A percentile compares a stretch with the other conserved stretches of the same genome.
Conservation (phyloP, 768 basidiomycete genomes). For the Leccinum boreale region DNA sequence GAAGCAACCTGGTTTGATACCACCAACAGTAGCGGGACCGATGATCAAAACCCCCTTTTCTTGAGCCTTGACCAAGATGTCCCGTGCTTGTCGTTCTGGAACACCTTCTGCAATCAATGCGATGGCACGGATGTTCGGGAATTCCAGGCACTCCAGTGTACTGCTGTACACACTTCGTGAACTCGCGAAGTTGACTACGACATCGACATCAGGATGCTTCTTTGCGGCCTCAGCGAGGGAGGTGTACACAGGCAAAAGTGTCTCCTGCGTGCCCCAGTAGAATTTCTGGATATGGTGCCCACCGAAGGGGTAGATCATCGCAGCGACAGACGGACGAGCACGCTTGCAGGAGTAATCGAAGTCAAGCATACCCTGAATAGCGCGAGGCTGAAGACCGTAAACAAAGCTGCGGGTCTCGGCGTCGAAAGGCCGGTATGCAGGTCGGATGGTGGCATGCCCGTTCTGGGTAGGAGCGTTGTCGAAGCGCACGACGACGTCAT, state of each 20-base stretch:
- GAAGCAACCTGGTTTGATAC: conserved; percentile 99
- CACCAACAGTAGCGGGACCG: conserved; percentile 97
- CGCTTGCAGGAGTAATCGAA: conserved; percentile 99
- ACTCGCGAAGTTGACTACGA: conserved; percentile 97
- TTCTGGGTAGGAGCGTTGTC: conserved; percentile 37
- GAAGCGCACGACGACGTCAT: conserved; percentile 91
- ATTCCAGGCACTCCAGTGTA: conserved; percentile 85
- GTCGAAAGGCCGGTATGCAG: conserved; percentile 90
- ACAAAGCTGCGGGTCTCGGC: conserved; percentile 93
- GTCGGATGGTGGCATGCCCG: conserved; percentile 47
- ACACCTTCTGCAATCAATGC: conserved; percentile 99
- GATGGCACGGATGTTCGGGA: conserved; percentile 45
- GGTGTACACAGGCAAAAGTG: conserved; percentile 96
- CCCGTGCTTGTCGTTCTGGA: conserved; percentile 94
- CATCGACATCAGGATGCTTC: conserved; percentile 96
- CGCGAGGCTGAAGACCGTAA: conserved; percentile 97
- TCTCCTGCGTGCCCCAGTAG: conserved; percentile 99
- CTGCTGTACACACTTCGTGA: conserved; percentile 92
- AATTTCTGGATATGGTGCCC: conserved; percentile 99
- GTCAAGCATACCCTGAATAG: conserved; percentile 98
- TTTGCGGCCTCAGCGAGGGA: conserved; percentile 83
- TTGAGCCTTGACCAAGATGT: conserved; percentile 88
- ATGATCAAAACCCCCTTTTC: conserved; percentile 87
- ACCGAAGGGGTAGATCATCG: conserved; percentile 99
- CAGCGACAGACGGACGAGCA: conserved; percentile 85